Percentiles rank a stretch among this genome's conserved stretches.
phyloP scores from a whole-genome alignment of 192 early-diverging fungal species.

The Coemansia sp. region DNA sequence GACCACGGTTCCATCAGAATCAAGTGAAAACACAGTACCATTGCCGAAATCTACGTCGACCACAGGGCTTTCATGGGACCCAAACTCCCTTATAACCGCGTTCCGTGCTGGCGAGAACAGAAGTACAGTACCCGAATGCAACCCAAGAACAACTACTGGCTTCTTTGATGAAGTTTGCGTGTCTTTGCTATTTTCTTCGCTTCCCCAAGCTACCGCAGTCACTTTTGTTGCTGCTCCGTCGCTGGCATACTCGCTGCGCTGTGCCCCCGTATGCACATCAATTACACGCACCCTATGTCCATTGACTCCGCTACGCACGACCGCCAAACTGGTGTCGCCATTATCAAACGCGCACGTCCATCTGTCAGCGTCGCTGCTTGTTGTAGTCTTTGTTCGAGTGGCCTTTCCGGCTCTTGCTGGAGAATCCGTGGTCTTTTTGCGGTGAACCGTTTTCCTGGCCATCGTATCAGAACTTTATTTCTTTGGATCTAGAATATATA shows the following conservation, averaged over 20 bases:
- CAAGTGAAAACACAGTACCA: slow-evolving; percentile 24
- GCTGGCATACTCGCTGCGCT: slow-evolving; percentile 38
- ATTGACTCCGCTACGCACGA: slow-evolving; percentile 37
- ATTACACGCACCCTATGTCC: slow-evolving; percentile 40
- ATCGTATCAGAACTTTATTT: slow-evolving; percentile 5
- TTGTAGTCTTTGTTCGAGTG: slow-evolving; percentile 8
- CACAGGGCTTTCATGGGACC: slow-evolving; percentile 7
- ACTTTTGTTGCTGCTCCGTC: slow-evolving; percentile 11
- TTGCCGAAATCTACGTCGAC: not conserved
- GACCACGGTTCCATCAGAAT: slow-evolving; percentile 19
- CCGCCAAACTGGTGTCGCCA: slow-evolving; percentile 29
- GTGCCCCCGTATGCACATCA: slow-evolving; percentile 41
- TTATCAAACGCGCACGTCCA: slow-evolving; percentile 40
- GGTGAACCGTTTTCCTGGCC: slow-evolving; percentile 37
- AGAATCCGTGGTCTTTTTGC: slow-evolving; percentile 31
- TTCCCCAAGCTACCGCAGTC: slow-evolving; percentile 24
- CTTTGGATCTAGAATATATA: too few species aligned
- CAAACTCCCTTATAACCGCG: slow-evolving; percentile 23
- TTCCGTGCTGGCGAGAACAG: slow-evolving; percentile 51
- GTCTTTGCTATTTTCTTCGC: not conserved
- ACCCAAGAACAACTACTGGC: slow-evolving; percentile 24
- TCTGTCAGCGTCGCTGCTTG: not conserved
- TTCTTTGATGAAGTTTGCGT: not conserved
- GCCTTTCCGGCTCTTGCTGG: not conserved
- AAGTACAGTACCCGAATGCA: slow-evolving; percentile 25